phyloP scores from a whole-genome alignment of 73 alveolate species.

The Strombidium stylifer region DNA sequence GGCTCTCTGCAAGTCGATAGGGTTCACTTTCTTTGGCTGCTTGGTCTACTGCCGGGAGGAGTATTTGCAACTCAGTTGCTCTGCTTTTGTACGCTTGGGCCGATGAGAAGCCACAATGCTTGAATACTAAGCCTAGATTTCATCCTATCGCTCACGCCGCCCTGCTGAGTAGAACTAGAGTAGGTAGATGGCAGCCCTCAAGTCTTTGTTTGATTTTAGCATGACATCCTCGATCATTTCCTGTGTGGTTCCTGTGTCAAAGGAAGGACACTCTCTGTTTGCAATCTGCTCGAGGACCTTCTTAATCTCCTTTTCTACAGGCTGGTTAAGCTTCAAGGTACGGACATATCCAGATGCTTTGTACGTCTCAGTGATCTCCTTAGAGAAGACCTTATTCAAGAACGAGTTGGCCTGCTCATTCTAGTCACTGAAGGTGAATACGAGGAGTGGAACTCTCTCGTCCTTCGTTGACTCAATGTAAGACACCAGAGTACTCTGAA shows the following conservation, averaged over 20 bases:
- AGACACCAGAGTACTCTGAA: neutral
- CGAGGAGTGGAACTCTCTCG: conserved; percentile 2
- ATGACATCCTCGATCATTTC: conserved; percentile 10
- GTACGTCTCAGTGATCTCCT: conserved; percentile 1
- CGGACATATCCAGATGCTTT: neutral
- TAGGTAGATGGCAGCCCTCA: conserved; percentile 39
- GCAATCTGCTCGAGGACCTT: conserved; percentile 11
- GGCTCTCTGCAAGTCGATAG: neutral
- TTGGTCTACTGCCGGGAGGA: neutral
- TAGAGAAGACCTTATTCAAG: conserved; percentile 13
- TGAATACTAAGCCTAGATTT: too few relatives aligned
- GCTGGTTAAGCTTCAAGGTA: conserved; percentile 28
- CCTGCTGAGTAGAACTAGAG: conserved; percentile 44
- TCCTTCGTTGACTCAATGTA: neutral
- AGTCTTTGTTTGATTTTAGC: conserved; percentile 10
- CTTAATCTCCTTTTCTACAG: conserved; percentile 27
- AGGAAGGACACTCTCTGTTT: neutral
- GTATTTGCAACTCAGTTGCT: neutral
- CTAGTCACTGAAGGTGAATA: conserved; percentile 38
- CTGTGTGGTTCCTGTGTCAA: too few relatives aligned
- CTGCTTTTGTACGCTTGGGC: neutral
- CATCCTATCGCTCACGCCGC: too few relatives aligned
- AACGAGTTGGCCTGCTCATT: conserved; percentile 20
- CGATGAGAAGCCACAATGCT: too few relatives aligned
- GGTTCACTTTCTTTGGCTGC: neutral